Evolutionary conservation across 345 rosid genomes (phyloP).

Genomic region (Alliaria petiolata): DNA sequence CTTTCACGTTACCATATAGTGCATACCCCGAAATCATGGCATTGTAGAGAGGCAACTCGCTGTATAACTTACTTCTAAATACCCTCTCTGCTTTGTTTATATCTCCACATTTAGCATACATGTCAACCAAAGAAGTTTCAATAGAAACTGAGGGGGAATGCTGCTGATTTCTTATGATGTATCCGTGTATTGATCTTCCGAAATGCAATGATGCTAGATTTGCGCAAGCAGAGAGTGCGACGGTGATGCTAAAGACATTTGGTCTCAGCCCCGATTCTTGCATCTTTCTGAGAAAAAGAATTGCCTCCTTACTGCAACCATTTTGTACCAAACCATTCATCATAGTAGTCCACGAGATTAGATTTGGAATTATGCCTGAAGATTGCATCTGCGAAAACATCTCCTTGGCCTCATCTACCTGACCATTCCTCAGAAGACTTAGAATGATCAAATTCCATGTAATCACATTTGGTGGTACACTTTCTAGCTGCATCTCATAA

Average conservation of each 20-base stretch:
- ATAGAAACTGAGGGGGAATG: slow-evolving; percentile 26
- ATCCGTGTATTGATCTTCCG: slow-evolving; percentile 60
- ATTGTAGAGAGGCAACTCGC: slow-evolving; percentile 44
- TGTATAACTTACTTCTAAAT: slow-evolving; percentile 17
- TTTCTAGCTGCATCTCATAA: slow-evolving; percentile 69
- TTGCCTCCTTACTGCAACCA: slow-evolving; percentile 40
- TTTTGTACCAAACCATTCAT: slow-evolving; percentile 56
- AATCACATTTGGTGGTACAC: slow-evolving; percentile 52
- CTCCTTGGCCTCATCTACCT: slow-evolving; percentile 51
- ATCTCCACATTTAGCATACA: slow-evolving; percentile 73
- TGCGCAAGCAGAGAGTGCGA: slow-evolving; percentile 47
- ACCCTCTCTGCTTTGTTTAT: slow-evolving; percentile 40
- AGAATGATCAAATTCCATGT: slow-evolving; percentile 66
- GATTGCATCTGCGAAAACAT: slow-evolving; percentile 61
- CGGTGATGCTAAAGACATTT: slow-evolving; percentile 40
- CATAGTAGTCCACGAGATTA: slow-evolving; percentile 53
- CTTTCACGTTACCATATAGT: slow-evolving; percentile 37
- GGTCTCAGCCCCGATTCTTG: slow-evolving; percentile 58
- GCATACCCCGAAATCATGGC: slow-evolving; percentile 53
- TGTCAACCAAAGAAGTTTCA: slow-evolving; percentile 53
- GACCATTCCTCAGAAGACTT: slow-evolving; percentile 54
- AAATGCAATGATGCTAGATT: slow-evolving; percentile 36
- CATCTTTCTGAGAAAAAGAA: slow-evolving; percentile 44
- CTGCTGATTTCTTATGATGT: slow-evolving; percentile 41
- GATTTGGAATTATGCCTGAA: slow-evolving; percentile 43